These are phyloP conservation scores for Tulasnella sp. DNA, from an alignment of 768 basidiomycete genomes.

Conservation along the genomic window DNA sequence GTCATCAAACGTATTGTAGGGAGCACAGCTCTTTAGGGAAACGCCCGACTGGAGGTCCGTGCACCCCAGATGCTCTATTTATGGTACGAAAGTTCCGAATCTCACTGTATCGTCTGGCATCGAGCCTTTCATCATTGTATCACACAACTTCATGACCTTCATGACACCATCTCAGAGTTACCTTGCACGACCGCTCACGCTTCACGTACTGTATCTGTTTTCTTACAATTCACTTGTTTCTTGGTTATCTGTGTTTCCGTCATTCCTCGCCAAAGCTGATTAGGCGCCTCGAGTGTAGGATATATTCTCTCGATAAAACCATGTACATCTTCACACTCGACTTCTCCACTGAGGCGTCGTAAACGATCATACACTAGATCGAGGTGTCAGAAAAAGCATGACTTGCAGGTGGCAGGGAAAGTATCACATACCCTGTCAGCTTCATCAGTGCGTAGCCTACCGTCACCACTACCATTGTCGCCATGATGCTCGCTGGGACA, in stretches of 20 bases:
- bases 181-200: no score
- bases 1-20: conserved; percentile 12
- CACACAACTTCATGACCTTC: not conserved
- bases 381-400: no score
- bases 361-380: no score
- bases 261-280: no score
- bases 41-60: no score
- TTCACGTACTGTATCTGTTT: not conserved
- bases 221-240: not conserved
- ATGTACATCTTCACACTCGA: no score
- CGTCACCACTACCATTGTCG: conserved; percentile 74
- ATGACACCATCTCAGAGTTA: not conserved
- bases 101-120: not conserved
- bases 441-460: conserved; percentile 72
- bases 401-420: no score
- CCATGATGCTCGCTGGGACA: conserved; percentile 86
- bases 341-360: no score
- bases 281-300: no score
- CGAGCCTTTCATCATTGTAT: not conserved
- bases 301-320: no score
- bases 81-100: no score
- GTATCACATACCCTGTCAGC: conserved; percentile 53
- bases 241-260: not conserved
- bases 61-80: no score
- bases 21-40: not conserved